Evolutionary conservation across 1,139 yeast species (phyloP), one percentile per base, ranked within the genome.

Genomic region (Meyerozyma guilliermondii): DNA sequence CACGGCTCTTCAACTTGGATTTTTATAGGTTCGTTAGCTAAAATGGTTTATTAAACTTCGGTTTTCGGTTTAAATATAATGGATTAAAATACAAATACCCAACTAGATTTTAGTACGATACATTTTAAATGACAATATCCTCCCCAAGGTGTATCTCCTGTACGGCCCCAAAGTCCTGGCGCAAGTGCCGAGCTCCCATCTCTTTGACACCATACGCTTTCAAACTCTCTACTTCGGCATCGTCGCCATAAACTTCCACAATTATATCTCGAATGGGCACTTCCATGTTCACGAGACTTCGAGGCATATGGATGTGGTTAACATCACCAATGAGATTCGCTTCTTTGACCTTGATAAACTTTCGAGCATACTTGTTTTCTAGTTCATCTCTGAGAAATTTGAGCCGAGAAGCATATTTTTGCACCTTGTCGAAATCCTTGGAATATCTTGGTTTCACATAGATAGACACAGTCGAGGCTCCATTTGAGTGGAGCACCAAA

Each of bases 181-280:
- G 33, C 33, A 29, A 29, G 9, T 29, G 16, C 18, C 33, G 36
- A 5, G 26, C 36, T 1, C 24, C 36, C 5, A 11, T 7, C 36
- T 33, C 36, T 18, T 20, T 17, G 5, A 33, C 24, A 2, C 36
- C 36, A 13, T 33, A 33, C 14, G 16, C 36, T 13, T 33, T 33
- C 14, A 33, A 22, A 9, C 36, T 33, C 16, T 17, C 23, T 2
- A 33, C 24, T 10, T 22, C 7, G 8, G 36, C 24, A 14, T 13
- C 33, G 10, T 29, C 33, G 11, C 36, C 36, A n/a, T 10, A 8
- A 8, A 20, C 24, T 14, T 68, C 68, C 22, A 73, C 38, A 51
- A 65, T 71, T 6, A 73, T 45, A 46, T 71, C 76, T 38, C 55
- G 57, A 2, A 59, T 54, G 7, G 68, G 62, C 14, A 71, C 53